Conservation (phyloP, 345 rosid genomes). For the Trapa incisa region DNA sequence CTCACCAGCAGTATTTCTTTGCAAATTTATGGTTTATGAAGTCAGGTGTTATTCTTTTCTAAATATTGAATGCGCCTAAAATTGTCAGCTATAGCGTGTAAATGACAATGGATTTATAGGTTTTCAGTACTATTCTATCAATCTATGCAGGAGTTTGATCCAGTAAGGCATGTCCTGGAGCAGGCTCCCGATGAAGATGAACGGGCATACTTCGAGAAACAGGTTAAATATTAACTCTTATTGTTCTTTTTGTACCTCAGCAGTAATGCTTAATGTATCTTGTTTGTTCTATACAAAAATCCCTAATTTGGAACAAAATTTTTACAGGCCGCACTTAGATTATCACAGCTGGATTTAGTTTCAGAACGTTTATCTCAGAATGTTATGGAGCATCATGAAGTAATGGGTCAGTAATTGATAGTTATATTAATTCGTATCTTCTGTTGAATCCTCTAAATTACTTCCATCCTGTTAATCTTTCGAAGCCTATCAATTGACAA, state of each 20-base stretch:
- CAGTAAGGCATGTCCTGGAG: conserved; percentile 67
- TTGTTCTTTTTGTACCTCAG: not conserved
- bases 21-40: not conserved
- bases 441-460: not conserved
- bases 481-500: not conserved
- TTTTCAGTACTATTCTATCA: not conserved
- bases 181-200: conserved; percentile 60
- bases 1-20: not conserved
- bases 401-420: conserved; percentile 63
- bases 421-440: not conserved
- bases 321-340: conserved; percentile 68
- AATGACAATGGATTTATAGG: not conserved
- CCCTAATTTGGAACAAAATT: not conserved
- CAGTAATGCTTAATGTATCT: not conserved
- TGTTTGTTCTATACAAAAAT: not conserved
- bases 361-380: conserved; percentile 63
- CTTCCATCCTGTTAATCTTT: not conserved
- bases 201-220: conserved; percentile 63
- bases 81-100: not conserved
- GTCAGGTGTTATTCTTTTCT: not conserved
- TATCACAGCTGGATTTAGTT: conserved; percentile 79
- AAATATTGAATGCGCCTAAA: not conserved
- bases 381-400: conserved; percentile 97
- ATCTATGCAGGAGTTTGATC: conserved; percentile 75
- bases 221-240: conserved; percentile 35